Conservation (phyloP, 306 rosid species). For the Acacia confusa region DNA sequence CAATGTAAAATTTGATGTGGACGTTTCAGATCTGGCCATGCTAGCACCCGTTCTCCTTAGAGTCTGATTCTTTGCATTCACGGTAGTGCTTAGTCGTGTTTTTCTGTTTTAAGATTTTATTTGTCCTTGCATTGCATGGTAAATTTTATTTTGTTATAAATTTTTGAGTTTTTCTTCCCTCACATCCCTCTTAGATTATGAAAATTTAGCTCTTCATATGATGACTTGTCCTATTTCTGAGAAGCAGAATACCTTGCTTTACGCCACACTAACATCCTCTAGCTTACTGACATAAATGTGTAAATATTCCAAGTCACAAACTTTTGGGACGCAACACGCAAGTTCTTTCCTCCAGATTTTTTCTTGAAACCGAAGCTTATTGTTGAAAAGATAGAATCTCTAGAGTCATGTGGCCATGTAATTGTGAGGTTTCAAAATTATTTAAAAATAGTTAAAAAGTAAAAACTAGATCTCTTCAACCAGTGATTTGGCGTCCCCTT, state of each 20-base stretch:
- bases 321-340: not conserved
- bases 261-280: not conserved
- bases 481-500: not conserved
- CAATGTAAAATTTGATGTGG: not conserved
- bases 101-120: not conserved
- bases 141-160: slow-evolving; percentile 6
- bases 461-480: slow-evolving; percentile 5
- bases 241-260: not conserved
- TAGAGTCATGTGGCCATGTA: too few relatives aligned
- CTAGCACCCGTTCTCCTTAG: not conserved
- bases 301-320: not conserved
- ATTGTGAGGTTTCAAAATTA: too few relatives aligned
- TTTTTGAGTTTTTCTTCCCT: slow-evolving; percentile 12
- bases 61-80: not conserved
- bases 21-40: not conserved
- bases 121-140: slow-evolving; percentile 1
- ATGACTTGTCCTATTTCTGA: slow-evolving; percentile 7
- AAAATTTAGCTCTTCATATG: slow-evolving; percentile 7
- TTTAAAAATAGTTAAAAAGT: not conserved
- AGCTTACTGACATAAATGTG: not conserved
- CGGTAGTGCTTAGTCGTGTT: not conserved
- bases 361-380: not conserved
- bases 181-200: not conserved
- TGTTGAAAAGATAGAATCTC: not conserved
- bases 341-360: not conserved